Evolutionary conservation across 2,329 filamentous ascomycete genomes (phyloP).

Genomic region (Aspergillus novofumigatus): DNA sequence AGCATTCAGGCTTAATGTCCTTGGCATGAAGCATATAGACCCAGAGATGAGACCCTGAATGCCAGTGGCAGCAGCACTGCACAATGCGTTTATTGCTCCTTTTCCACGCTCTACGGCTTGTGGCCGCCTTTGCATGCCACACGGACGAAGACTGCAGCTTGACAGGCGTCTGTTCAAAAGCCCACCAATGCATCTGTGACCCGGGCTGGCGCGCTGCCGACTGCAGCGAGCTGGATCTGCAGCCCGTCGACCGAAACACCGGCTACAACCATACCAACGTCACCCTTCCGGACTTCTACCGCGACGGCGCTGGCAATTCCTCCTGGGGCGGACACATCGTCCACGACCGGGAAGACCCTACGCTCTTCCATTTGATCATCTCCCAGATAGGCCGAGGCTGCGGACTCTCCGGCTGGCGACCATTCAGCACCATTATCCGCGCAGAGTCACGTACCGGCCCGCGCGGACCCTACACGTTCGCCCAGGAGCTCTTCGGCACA

Average conservation of each 20-base stretch:
- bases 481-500: conserved; percentile 36
- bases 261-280: conserved; percentile 46
- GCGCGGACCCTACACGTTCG: conserved; percentile 43
- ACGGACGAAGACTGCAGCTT: conserved; percentile 38
- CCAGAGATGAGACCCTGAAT: too few species aligned
- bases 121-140: conserved; percentile 9
- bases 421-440: conserved; percentile 43
- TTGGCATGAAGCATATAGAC: too few species aligned
- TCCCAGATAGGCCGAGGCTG: conserved; percentile 47
- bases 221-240: conserved; percentile 45
- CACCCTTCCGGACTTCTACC: conserved; percentile 1
- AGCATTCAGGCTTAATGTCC: too few species aligned
- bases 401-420: conserved; percentile 46
- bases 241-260: conserved; percentile 36
- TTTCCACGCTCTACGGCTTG: too few species aligned
- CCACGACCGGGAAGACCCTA: conserved; percentile 36
- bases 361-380: conserved; percentile 44
- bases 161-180: conserved; percentile 33
- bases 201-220: conserved; percentile 43
- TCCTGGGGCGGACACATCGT: conserved; percentile 49
- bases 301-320: conserved; percentile 35
- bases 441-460: conserved; percentile 45
- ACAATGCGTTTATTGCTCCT: too few species aligned
- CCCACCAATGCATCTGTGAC: conserved; percentile 27
- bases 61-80: too few species aligned